These are phyloP conservation scores for Xylariaceae sp. DNA, from an alignment of 2,329 filamentous ascomycete genomes.

Conservation along the genomic window DNA sequence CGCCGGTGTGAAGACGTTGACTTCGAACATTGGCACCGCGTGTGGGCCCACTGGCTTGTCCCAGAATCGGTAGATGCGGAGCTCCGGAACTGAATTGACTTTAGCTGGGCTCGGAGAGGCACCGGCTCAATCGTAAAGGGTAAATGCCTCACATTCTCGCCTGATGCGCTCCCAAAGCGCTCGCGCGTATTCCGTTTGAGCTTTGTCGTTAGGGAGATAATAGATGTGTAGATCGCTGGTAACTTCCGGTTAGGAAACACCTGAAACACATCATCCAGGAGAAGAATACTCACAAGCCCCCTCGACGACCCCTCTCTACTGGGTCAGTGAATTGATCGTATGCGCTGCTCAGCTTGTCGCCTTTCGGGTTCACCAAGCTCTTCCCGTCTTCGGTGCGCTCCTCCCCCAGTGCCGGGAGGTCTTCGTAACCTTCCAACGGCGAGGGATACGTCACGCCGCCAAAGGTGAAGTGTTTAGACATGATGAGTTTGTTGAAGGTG, in stretches of 20 bases:
- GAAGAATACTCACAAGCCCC: slow-evolving; percentile 62
- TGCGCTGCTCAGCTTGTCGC: slow-evolving; percentile 55
- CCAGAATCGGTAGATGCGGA: slow-evolving; percentile 76
- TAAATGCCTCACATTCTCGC: slow-evolving; percentile 61
- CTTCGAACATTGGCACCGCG: slow-evolving; percentile 85
- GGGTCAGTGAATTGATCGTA: slow-evolving; percentile 69
- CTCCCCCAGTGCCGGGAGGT: slow-evolving; percentile 51
- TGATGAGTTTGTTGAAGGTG: too few species aligned
- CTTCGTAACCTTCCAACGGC: slow-evolving; percentile 55
- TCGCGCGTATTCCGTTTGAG: slow-evolving; percentile 63
- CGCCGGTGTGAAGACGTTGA: slow-evolving; percentile 78
- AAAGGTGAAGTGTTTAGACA: too few species aligned
- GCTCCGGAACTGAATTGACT: slow-evolving; percentile 64
- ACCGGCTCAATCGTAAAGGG: background rate
- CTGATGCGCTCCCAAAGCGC: slow-evolving; percentile 76
- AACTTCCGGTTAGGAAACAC: too few species aligned
- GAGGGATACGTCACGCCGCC: slow-evolving; percentile 42
- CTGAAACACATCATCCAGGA: background rate
- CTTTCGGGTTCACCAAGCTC: slow-evolving; percentile 64
- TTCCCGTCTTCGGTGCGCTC: slow-evolving; percentile 71
- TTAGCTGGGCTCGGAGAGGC: background rate
- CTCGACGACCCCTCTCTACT: slow-evolving; percentile 59
- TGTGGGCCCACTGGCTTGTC: slow-evolving; percentile 78
- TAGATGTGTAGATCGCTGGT: slow-evolving; percentile 78
- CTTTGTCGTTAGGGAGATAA: slow-evolving; percentile 61